These are phyloP conservation scores for Onygenales sp. DNA, from an alignment of 2,329 filamentous ascomycete genomes.

Conservation along the genomic window DNA sequence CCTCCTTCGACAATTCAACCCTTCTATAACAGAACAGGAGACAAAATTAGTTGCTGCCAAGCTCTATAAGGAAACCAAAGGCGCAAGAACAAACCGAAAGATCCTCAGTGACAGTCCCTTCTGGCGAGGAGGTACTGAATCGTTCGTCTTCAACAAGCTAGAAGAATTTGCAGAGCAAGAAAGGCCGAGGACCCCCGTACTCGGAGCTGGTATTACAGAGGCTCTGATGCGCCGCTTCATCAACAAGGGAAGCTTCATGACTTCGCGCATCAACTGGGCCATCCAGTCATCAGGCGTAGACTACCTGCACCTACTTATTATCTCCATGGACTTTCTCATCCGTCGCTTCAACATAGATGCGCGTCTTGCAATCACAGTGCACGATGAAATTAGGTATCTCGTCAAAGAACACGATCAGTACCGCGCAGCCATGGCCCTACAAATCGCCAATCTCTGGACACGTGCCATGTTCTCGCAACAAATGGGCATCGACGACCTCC, in stretches of 20 bases:
- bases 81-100: constrained; percentile 70
- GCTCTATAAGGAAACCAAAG: constrained; percentile 84
- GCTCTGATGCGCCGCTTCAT: constrained; percentile 83
- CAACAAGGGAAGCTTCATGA: constrained; percentile 84
- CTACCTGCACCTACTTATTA: constrained; percentile 87
- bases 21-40: constrained; percentile 66
- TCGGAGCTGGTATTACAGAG: constrained; percentile 93
- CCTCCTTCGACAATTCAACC: constrained; percentile 87
- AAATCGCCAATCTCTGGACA: constrained; percentile 93
- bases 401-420: constrained; percentile 81
- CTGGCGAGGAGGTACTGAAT: constrained; percentile 94
- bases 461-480: constrained; percentile 96
- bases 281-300: constrained; percentile 97
- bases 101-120: constrained; percentile 64
- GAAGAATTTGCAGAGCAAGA: constrained; percentile 98
- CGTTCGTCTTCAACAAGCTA: constrained; percentile 94
- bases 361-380: constrained; percentile 84
- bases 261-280: constrained; percentile 96
- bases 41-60: constrained; percentile 67
- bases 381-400: constrained; percentile 94
- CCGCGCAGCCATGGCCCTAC: constrained; percentile 79
- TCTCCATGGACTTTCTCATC: constrained; percentile 88
- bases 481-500: constrained; percentile 88
- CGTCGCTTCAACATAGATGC: constrained; percentile 77
- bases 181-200: constrained; percentile 75